Evolutionary conservation across 2,329 filamentous ascomycete species (phyloP), one percentile per base, ranked within the genome.

Genomic region (Kalaharituber pfeilii): DNA sequence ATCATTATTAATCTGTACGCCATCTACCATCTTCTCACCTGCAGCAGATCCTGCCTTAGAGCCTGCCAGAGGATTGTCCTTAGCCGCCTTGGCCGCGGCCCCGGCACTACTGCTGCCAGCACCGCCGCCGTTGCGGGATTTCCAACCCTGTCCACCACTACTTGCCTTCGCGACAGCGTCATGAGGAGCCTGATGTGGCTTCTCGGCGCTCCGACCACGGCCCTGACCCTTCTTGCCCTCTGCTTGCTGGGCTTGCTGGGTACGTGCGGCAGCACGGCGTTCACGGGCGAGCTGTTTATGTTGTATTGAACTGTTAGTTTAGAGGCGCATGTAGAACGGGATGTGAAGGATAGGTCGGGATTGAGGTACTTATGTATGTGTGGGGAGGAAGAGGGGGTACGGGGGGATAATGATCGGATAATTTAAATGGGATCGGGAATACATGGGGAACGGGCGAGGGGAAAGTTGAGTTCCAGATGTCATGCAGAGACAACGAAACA

Each of bases 231-330:
- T 47, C 42, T 22, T n/a, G n/a, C n/a, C n/a, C n/a, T n/a, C n/a
- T n/a, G n/a, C 51, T 49, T 54, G 20, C 45, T 42, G 30, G 50
- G 53, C 54, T 58, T 60, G n/a, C 53, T 50, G 25, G n/a, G n/a
- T n/a, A n/a, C n/a, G n/a, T n/a, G n/a, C n/a, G n/a, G 56, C 53
- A 33, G 56, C 59, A 53, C 60, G 57, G 49, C 59, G 59, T 59
- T 61, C 59, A 52, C 59, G 56, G 28, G 59, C 59, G 26, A 50
- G 47, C 47, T 8, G 2, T 22, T 13, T 39, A n/a, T 18, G 5
- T 39, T 39, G 4, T 15, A 39, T 13, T 39, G 13, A 39, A 13
- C 13, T 39, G 33, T 39, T 3, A 6, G 33, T 39, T 18, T 5
- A 6, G 33, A 36, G 30, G 2, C 30, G n/a, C 11, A 11, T 36